These are phyloP conservation scores for Rhizopus sp. DNA, from an alignment of 371 early-diverging fungal species.

Conservation along the genomic window DNA sequence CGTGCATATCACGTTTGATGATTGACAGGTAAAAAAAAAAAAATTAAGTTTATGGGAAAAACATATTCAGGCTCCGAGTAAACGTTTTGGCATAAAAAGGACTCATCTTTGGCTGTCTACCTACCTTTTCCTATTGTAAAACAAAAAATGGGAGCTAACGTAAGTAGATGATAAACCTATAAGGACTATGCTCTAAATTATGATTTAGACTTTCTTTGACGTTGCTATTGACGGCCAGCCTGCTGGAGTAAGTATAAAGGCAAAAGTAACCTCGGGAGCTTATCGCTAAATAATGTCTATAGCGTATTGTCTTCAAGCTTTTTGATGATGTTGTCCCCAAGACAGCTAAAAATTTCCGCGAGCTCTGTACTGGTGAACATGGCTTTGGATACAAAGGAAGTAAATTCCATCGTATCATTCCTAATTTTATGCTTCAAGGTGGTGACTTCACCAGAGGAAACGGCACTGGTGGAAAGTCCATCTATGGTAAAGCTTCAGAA, in stretches of 20 bases:
- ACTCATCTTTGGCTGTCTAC: no score
- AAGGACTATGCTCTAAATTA: no score
- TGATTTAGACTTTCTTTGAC: constrained; percentile 55
- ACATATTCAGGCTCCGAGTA: no score
- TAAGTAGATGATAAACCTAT: no score
- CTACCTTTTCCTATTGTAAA: no score
- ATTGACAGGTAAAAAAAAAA: no score
- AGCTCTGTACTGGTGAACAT: constrained; percentile 76
- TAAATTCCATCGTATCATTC: constrained; percentile 91
- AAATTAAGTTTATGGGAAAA: no score
- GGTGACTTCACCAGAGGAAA: constrained; percentile 94
- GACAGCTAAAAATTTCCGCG: constrained; percentile 98
- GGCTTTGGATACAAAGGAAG: constrained; percentile 83
- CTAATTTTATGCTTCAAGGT: constrained; percentile 99
- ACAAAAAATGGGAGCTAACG: no score
- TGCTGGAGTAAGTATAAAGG: constrained; percentile 46
- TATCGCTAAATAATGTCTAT: constrained; percentile 19
- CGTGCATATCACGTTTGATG: no score
- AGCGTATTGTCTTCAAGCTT: constrained; percentile 62
- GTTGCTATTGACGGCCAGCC: constrained; percentile 49
- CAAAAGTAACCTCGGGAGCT: neutral
- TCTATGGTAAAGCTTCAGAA: constrained; percentile 75
- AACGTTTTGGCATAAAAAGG: no score
- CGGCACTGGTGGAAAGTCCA: constrained; percentile 97
- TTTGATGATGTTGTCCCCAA: constrained; percentile 88